Conservation (phyloP, 768 basidiomycete species). For the Megacollybia marginata region DNA sequence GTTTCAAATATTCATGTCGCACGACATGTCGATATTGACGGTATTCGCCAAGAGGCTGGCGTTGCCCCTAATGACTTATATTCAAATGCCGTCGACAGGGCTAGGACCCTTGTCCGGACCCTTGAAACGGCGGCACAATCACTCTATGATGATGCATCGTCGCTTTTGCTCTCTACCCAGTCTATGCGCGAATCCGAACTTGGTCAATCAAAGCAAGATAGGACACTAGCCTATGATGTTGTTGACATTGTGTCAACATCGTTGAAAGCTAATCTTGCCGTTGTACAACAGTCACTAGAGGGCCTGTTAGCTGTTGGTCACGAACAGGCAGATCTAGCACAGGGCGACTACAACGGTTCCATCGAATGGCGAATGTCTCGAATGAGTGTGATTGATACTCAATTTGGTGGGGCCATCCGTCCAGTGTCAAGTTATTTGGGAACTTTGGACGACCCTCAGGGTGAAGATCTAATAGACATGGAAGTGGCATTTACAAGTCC, state of each 20-base stretch:
- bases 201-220: constrained; percentile 21
- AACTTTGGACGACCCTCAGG: constrained; percentile 26
- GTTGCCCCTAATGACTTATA: constrained; percentile 45
- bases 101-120: constrained; percentile 57
- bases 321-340: constrained; percentile 63
- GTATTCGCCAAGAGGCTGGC: constrained; percentile 45
- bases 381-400: constrained; percentile 50
- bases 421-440: constrained; percentile 24
- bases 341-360: constrained; percentile 65
- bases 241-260: constrained; percentile 44
- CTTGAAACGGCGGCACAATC: constrained; percentile 68
- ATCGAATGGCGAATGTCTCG: constrained; percentile 76
- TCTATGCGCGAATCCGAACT: constrained; percentile 33
- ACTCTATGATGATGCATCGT: constrained; percentile 63
- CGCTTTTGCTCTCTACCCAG: constrained; percentile 55
- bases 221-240: constrained; percentile 31
- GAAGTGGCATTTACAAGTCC: constrained; percentile 35
- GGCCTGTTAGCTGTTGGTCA: constrained; percentile 55
- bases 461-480: constrained; percentile 54
- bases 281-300: constrained; percentile 55
- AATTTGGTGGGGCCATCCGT: constrained; percentile 32
- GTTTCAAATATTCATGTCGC: constrained; percentile 73
- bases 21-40: constrained; percentile 77
- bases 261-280: constrained; percentile 47
- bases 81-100: constrained; percentile 58